Evolutionary conservation across 2,329 filamentous ascomycete species (phyloP), one percentile per base, ranked within the genome.

Genomic region (Ceratocystis eucalypticola): DNA sequence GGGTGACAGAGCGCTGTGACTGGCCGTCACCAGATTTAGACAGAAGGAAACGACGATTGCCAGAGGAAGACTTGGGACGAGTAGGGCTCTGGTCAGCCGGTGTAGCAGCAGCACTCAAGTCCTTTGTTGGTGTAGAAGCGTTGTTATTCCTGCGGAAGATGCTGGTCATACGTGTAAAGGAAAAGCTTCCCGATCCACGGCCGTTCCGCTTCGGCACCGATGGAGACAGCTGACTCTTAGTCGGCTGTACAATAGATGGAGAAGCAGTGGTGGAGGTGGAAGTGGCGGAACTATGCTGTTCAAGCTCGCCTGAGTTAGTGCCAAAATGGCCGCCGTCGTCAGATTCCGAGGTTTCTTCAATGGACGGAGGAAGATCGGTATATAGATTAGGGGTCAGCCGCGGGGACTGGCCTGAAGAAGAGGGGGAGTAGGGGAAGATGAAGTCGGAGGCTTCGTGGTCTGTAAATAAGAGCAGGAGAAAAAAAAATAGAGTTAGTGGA

Each of bases 1-100:
- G 80, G 6, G 79, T 78, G 69, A 77, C 79, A 20, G 79, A 79
- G 63, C 78, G 78, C 22, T 77, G 79, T 12, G 77, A 79, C 53
- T 57, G 53, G 25, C 10, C 10, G 50, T 74, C 75, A 20, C 77
- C 76, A 59, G 79, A 78, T 63, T 77, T 76, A 69, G 77, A 74
- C 73, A 79, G 75, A 2, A 80, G 80, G 73, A 78, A 79, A 57
- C 78, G 76, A 28, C 77, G 76, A n/a, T 70, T 72, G 28, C n/a
- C 41, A 3, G 53, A 61, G 8, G 62, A 37, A 33, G 57, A 62
- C 45, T 66, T 66, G 37, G 55, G 64, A 17, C 22, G 55, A n/a
- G 25, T 28, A 17, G 44, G 28, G 20, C 28, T 62, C 10, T 28
- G 37, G 57, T 61, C 46, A n/a, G 22, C 45, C 30, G 41, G 5